phyloP scores from a whole-genome alignment of 768 basidiomycete species.

The Omphalotus guepiniiformis region DNA sequence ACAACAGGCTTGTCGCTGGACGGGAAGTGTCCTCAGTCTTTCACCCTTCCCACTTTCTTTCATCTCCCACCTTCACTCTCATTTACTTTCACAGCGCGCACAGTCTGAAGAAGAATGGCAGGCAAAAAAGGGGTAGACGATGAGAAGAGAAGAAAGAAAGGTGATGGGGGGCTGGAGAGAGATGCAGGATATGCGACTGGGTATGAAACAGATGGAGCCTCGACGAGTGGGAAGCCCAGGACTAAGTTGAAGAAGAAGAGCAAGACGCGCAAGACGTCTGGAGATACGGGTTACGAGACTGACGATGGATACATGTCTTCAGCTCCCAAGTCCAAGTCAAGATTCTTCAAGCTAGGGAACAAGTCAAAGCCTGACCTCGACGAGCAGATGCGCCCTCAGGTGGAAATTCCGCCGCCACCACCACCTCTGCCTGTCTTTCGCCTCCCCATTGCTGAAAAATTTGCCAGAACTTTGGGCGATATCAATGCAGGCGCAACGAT shows the following conservation, averaged over 20 bases:
- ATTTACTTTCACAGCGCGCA: background rate
- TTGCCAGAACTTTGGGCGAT: constrained; percentile 32
- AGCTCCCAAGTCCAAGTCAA: constrained; percentile 27
- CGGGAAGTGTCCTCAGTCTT: constrained; percentile 3
- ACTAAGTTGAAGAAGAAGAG: constrained; percentile 19
- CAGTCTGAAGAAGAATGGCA: background rate
- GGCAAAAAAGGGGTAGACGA: constrained; percentile 3
- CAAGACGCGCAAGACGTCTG: constrained; percentile 6
- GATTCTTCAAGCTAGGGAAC: constrained; percentile 41
- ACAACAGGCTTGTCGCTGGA: constrained; percentile 7
- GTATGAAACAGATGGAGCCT: constrained; percentile 27
- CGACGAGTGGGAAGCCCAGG: constrained; percentile 13
- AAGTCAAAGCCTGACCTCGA: constrained; percentile 36
- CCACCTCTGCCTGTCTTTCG: constrained; percentile 21
- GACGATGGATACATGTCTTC: constrained; percentile 22
- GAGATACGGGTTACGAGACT: constrained; percentile 20
- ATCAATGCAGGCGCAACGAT: constrained; percentile 1
- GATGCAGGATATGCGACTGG: constrained; percentile 18
- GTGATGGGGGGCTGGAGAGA: constrained; percentile 19
- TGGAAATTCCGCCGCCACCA: background rate
- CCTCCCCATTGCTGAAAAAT: constrained; percentile 45
- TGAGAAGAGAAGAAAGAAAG: constrained; percentile 18
- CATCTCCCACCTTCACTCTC: background rate
- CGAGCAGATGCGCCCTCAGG: constrained; percentile 14
- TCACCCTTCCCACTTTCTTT: background rate